These are phyloP conservation scores for Aspergillus sp. DNA, from an alignment of 2,329 filamentous ascomycete genomes.

Conservation along the genomic window DNA sequence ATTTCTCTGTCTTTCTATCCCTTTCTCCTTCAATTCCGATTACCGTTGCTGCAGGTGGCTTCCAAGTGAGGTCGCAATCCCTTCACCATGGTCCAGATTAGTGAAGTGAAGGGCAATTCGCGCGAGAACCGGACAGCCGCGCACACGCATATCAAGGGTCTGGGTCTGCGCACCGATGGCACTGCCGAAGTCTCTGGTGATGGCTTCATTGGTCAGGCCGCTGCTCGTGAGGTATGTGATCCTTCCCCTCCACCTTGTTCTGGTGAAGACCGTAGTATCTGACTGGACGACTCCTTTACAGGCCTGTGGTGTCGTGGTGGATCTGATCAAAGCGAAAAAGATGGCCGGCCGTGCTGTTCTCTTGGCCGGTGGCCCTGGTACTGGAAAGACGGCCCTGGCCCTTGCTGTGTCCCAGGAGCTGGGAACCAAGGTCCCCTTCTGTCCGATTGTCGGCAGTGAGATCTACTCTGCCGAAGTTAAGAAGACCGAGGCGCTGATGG, in stretches of 20 bases:
- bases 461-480: slow-evolving; percentile 98
- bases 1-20: slow-evolving; percentile 2
- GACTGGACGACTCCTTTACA: slow-evolving; percentile 34
- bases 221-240: slow-evolving; percentile 75
- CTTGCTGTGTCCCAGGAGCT: slow-evolving; percentile 95
- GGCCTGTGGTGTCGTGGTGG: slow-evolving; percentile 94
- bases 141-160: slow-evolving; percentile 95
- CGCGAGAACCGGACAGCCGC: slow-evolving; percentile 95
- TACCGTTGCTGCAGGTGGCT: slow-evolving; percentile 15
- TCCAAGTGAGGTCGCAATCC: slow-evolving; percentile 23
- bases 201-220: slow-evolving; percentile 86
- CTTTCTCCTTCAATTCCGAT: neutral
- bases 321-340: slow-evolving; percentile 92
- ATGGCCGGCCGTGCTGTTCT: slow-evolving; percentile 95
- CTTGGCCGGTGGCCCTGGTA: slow-evolving; percentile 90
- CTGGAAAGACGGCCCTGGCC: slow-evolving; percentile 94
- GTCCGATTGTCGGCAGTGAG: slow-evolving; percentile 96
- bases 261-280: slow-evolving; percentile 9
- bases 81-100: slow-evolving; percentile 74
- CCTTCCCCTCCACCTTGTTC: neutral
- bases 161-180: slow-evolving; percentile 83
- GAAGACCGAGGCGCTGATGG: slow-evolving; percentile 99
- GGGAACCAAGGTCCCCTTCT: slow-evolving; percentile 97
- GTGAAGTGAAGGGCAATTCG: slow-evolving; percentile 89
- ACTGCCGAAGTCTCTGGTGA: slow-evolving; percentile 73